Base-by-base conservation (phyloP, 805 yeast species). In the Candida xiaguanensis region DNA sequence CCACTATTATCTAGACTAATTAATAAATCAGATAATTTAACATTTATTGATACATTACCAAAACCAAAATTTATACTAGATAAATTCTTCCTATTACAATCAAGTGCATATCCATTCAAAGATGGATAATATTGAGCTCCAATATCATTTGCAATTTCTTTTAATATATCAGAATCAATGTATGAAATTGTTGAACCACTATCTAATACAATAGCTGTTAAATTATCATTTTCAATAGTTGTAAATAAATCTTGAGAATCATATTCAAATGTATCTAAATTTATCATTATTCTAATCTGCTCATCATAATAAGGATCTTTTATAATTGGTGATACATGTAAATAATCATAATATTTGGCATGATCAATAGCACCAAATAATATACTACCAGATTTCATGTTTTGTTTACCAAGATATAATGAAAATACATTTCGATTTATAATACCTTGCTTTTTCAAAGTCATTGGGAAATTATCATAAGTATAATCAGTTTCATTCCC, bases 271-370 rank as follows among this genome's bases (percentile, higher is more conserved):
- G 66, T 61, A n/a, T 50, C 42, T 31, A 43, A 47, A 45, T 68
- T 67, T 11, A 80, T 51, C 3, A 77, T 72, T 19, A 78, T 53
- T 37, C 75, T 64, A 8, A 13, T 16, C 22, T 13, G 39, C 13
- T 20, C 34, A n/a, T 41, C 39, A 5, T 38, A 42, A 8, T 14
- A 11, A 13, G 18, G 17, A 11, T 28, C 19, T 7, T 28, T 28
- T 6, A 14, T 14, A 7, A 28, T 28, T 7, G 31, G 18, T 28
- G 31, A 14, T 4, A 28, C 31, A 16, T 28, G 31, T 11, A 59
- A 45, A 3, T 49, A 36, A 14, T 59, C 63, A 1, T 35, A 15
- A 39, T 49, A 53, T 41, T 59, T 58, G 4, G 60, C 59, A 30
- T 46, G 44, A 36, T 59, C 64, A 31, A 54, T 41, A 24, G 55